These are phyloP conservation scores for Lyophyllum decastes DNA, from an alignment of 768 basidiomycete genomes.

Conservation along the genomic window DNA sequence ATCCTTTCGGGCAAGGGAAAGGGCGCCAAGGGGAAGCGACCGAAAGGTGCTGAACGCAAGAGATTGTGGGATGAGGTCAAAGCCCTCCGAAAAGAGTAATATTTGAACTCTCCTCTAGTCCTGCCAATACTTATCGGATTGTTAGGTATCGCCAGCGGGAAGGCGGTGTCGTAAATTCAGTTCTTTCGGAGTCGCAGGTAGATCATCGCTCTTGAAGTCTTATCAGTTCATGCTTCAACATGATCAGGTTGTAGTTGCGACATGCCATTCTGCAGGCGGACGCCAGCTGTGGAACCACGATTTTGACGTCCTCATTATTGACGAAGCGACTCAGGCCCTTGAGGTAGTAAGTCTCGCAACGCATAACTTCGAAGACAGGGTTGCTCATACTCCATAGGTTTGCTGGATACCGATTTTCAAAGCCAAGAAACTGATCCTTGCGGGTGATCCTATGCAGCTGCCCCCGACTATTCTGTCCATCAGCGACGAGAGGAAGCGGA, in stretches of 20 bases:
- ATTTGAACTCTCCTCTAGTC: conserved; percentile 5
- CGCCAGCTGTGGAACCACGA: conserved; percentile 71
- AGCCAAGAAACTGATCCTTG: conserved; percentile 84
- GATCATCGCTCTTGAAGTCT: conserved; percentile 3
- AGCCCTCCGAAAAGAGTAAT: conserved; percentile 88
- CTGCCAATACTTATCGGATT: background rate
- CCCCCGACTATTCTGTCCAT: conserved; percentile 89
- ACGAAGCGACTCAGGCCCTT: conserved; percentile 96
- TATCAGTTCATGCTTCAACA: background rate
- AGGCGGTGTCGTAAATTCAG: conserved; percentile 77
- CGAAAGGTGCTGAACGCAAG: conserved; percentile 71
- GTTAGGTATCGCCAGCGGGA: conserved; percentile 86
- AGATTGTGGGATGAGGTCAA: conserved; percentile 88
- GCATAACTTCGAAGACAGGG: background rate
- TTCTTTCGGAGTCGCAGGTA: conserved; percentile 79
- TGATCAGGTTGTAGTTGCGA: conserved; percentile 79
- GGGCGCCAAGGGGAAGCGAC: conserved; percentile 70
- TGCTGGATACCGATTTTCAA: conserved; percentile 98
- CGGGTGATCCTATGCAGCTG: conserved; percentile 95
- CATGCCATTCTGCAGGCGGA: conserved; percentile 92
- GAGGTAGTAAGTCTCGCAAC: conserved; percentile 68
- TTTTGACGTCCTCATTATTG: conserved; percentile 95
- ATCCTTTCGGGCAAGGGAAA: conserved; percentile 73
- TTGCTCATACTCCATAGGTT: conserved; percentile 43
- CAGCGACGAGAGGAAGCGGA: conserved; percentile 37